Base-by-base conservation (phyloP, 176 grass and related monocot species). In the Chrysopogon serrulatus region DNA sequence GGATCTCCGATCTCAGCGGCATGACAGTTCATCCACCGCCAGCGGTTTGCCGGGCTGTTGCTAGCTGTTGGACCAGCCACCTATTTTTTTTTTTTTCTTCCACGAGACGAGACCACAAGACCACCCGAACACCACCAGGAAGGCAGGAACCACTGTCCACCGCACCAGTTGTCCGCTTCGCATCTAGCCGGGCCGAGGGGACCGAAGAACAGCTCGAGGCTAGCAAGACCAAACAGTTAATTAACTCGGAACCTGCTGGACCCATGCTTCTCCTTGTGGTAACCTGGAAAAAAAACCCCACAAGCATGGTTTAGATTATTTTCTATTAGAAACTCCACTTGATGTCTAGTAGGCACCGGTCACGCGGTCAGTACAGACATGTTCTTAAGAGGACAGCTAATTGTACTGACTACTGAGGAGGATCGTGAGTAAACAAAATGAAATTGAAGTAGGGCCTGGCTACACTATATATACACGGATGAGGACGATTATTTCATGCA, bases 61-160 rank as follows among this genome's bases (percentile, higher is more conserved):
- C 84, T 86, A 90, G 84, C 84, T 86, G 84, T 90, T 83, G 88
- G 75, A 87, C 89, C 80, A 64, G 69, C n/a, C 28, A 28, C 42
- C 16, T 5, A 19, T 51, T 31, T 31, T 18, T 53, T 36, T 68
- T 66, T 63, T 44, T 30, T 47, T 42, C 35, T 12, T 37, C 82
- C 30, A 40, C 33, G n/a, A 80, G 77, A 40, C 33, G n/a, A 80
- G 77, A 62, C 59, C 12, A 47, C 70, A 3, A 30, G 65, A 59
- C 54, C 54, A 10, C 23, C 19, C 2, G 9, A 1, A 14, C 21
- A 4, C 68, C n/a, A n/a, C n/a, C n/a, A n/a, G n/a, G n/a, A n/a
- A n/a, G n/a, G n/a, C n/a, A n/a, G n/a, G n/a, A n/a, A 17, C n/a
- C 39, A 6, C 13, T 13, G 65, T 3, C 39, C 66, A 14, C 43